phyloP scores from a whole-genome alignment of 2,329 filamentous ascomycete species.

The Fusarium citri region DNA sequence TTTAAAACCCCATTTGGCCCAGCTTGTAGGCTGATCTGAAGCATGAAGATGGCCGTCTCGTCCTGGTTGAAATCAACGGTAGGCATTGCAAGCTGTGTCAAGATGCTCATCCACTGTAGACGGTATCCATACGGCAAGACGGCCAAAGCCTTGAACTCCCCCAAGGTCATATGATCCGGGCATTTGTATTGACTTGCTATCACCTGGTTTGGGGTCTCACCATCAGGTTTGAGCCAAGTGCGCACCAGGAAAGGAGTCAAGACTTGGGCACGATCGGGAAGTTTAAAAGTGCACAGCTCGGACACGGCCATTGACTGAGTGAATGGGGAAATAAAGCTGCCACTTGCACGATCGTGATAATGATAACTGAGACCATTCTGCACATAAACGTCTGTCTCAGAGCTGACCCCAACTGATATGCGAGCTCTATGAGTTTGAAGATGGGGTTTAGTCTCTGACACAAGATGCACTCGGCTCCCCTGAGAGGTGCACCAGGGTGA shows the following conservation, averaged over 20 bases:
- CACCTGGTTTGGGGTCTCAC: constrained; percentile 59
- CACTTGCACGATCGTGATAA: constrained; percentile 25
- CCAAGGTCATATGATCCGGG: constrained; percentile 59
- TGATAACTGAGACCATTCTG: constrained; percentile 41
- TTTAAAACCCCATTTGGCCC: not conserved
- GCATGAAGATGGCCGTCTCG: constrained; percentile 31
- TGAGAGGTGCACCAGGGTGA: not conserved
- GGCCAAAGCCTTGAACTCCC: constrained; percentile 62
- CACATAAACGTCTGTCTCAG: constrained; percentile 34
- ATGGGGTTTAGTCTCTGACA: constrained; percentile 39
- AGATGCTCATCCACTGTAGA: constrained; percentile 39
- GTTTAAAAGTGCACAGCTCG: constrained; percentile 25
- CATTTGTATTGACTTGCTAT: constrained; percentile 63
- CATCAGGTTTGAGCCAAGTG: constrained; percentile 4
- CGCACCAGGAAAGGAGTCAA: constrained; percentile 34
- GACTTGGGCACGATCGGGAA: constrained; percentile 15
- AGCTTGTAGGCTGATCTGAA: constrained; percentile 40
- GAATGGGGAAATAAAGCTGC: constrained; percentile 2
- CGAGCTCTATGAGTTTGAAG: constrained; percentile 15
- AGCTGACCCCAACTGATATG: not conserved
- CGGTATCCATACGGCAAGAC: constrained; percentile 28
- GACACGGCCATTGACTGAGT: not conserved
- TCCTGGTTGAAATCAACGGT: constrained; percentile 42
- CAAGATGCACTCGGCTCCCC: constrained; percentile 20
- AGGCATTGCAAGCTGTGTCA: constrained; percentile 39